Conservation (phyloP, 225 moss, liverwort and hornwort genomes). For the Rhytidiadelphus loreus region DNA sequence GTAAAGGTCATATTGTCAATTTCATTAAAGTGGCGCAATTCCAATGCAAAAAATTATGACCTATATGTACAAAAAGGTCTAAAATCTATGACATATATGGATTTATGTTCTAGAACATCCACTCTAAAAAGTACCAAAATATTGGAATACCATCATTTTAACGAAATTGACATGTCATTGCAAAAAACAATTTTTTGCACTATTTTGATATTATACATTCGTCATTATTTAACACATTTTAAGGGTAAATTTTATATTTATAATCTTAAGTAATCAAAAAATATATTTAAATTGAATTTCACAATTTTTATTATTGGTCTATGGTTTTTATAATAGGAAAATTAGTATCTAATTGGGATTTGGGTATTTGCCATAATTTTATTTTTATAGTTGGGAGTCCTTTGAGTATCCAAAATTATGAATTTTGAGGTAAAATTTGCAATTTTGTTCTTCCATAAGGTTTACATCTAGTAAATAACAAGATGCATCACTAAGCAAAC, state of each 20-base stretch:
- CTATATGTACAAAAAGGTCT: too few species aligned
- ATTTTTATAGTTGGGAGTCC: background rate
- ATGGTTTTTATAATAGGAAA: background rate
- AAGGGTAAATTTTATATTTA: background rate
- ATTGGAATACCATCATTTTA: background rate
- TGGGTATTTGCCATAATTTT: background rate
- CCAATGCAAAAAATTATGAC: too few species aligned
- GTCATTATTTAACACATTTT: background rate
- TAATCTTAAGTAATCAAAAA: background rate
- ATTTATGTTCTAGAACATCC: fast-evolving
- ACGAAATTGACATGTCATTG: background rate
- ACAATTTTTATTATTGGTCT: background rate
- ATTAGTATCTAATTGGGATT: too few species aligned
- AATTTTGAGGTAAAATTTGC: too few species aligned
- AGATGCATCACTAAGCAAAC: background rate
- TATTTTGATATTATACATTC: background rate
- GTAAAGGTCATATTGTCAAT: too few species aligned
- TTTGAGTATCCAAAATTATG: background rate
- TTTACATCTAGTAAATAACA: fast-evolving
- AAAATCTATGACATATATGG: background rate
- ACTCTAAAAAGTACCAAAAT: fast-evolving
- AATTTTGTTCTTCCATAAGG: background rate
- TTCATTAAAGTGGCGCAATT: too few species aligned
- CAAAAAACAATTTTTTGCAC: background rate
- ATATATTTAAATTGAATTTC: background rate